Evolutionary conservation across 805 yeast genomes (phyloP), one percentile per base, ranked within the genome.

Genomic region (Candida ortonii): DNA sequence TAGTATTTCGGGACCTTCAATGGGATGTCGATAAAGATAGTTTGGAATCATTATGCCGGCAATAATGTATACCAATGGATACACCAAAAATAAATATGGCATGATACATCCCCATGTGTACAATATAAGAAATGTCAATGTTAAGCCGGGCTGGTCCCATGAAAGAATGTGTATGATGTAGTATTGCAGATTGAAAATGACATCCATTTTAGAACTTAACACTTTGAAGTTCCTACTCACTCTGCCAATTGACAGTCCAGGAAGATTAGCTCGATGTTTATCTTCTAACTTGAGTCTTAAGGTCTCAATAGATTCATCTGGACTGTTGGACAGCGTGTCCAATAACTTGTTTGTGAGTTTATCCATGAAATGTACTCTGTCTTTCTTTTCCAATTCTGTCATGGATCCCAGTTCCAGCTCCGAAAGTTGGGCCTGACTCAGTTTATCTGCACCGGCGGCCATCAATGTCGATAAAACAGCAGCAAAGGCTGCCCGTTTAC

Each of bases 91-190:
- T 31, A 83, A 57, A 52, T 78, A 78, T 0, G 96, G 96, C 62
- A 83, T 73, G 22, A 80, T 57, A 48, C 93, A 83, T 1, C 80
- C 62, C 40, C 77, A 67, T 0, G 96, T 80, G 44, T 82, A 79
- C 1, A 77, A 42, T 5, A 80, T 62, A 34, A 86, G 58, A 15
- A 65, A 53, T 1, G 81, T 65, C 5, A 88, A 44, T 0, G 96
- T 88, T 41, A 76, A 71, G 0, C 84, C 66, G 0, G 94, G 89
- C 17, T 70, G 66, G 39, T 78, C 74, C 97, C 97, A 89, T 4
- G 84, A 73, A 16, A 85, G 39, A 1, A 84, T 52, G 31, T 76
- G 73, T 6, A 79, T 65, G 1, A 80, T 25, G 2, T 78, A 76
- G 45, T 80, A 80, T 47, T 84, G 90, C 2, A 78, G 37, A 25